phyloP scores from a whole-genome alignment of 1,139 yeast genomes.

The Nematodospora anomalae region DNA sequence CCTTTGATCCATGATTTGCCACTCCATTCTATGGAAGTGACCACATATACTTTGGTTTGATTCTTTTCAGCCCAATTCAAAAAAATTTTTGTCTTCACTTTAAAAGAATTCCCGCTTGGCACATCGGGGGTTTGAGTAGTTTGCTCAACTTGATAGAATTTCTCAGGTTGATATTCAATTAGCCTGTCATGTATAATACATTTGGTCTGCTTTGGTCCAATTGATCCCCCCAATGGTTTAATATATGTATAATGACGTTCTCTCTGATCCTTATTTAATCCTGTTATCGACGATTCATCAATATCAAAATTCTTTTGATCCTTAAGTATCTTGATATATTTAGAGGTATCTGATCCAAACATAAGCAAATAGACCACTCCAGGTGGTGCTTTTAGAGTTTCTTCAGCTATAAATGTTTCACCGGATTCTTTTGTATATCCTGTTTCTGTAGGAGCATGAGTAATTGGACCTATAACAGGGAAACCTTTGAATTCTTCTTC shows the following conservation, averaged over 20 bases:
- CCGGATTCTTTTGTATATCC: slow-evolving; percentile 52
- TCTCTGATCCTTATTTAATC: slow-evolving; percentile 28
- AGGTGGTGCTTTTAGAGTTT: slow-evolving; percentile 67
- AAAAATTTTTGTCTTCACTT: slow-evolving; percentile 65
- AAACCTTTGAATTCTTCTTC: slow-evolving; percentile 33
- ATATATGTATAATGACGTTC: slow-evolving; percentile 67
- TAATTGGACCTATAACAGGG: slow-evolving; percentile 37
- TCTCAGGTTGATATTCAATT: slow-evolving; percentile 60
- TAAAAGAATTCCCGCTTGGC: slow-evolving; percentile 86
- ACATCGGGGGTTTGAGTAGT: slow-evolving; percentile 87
- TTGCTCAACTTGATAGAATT: slow-evolving; percentile 60
- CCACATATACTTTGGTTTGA: slow-evolving; percentile 58
- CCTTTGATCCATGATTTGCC: slow-evolving; percentile 94
- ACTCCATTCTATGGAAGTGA: slow-evolving; percentile 80
- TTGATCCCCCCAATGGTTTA: slow-evolving; percentile 78
- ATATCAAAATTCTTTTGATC: slow-evolving; percentile 75
- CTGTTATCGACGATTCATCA: slow-evolving; percentile 49
- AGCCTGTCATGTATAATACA: slow-evolving; percentile 76
- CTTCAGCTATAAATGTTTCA: slow-evolving; percentile 66
- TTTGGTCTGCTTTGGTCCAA: slow-evolving; percentile 93
- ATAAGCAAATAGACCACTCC: slow-evolving; percentile 72
- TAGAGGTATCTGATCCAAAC: slow-evolving; percentile 72
- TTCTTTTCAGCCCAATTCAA: slow-evolving; percentile 80
- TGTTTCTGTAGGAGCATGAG: slow-evolving; percentile 37
- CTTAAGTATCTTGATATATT: slow-evolving; percentile 54